Evolutionary conservation across 345 rosid genomes (phyloP).

Genomic region (Populus alba): DNA sequence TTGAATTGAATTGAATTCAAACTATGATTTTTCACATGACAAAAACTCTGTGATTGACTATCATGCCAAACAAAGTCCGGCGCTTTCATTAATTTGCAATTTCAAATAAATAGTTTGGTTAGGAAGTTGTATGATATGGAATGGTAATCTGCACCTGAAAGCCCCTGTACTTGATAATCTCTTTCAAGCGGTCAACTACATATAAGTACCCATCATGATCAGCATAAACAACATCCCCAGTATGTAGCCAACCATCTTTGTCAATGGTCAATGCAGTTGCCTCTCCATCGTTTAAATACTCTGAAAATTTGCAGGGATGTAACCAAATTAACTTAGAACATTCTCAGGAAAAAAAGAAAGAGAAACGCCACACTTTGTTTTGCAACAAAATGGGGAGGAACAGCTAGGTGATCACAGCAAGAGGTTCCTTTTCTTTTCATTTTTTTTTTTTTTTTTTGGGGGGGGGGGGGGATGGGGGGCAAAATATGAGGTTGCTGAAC

Average conservation of each 20-base stretch:
- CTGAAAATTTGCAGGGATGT: conserved; percentile 30
- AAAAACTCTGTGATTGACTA: neutral
- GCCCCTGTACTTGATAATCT: conserved; percentile 84
- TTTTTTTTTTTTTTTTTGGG: no score
- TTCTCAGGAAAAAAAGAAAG: neutral
- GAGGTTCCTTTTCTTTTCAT: neutral
- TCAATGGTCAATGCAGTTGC: conserved; percentile 59
- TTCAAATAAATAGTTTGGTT: neutral
- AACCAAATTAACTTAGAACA: neutral
- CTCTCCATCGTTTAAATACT: conserved; percentile 58
- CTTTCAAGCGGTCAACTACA: conserved; percentile 72
- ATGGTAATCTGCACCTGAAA: conserved; percentile 54
- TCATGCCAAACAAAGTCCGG: neutral
- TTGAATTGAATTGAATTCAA: neutral
- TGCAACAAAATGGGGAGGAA: neutral
- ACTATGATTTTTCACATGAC: neutral
- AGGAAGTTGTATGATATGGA: neutral
- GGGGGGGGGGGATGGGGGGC: neutral
- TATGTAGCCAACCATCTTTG: conserved; percentile 74
- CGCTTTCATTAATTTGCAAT: neutral
- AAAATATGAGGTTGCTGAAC: neutral
- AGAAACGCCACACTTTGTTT: neutral
- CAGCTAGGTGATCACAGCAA: neutral
- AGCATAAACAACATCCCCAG: conserved; percentile 78
- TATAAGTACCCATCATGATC: conserved; percentile 72